Base-by-base conservation (phyloP, 331 rosid genomes). In the Acacia concinna region DNA sequence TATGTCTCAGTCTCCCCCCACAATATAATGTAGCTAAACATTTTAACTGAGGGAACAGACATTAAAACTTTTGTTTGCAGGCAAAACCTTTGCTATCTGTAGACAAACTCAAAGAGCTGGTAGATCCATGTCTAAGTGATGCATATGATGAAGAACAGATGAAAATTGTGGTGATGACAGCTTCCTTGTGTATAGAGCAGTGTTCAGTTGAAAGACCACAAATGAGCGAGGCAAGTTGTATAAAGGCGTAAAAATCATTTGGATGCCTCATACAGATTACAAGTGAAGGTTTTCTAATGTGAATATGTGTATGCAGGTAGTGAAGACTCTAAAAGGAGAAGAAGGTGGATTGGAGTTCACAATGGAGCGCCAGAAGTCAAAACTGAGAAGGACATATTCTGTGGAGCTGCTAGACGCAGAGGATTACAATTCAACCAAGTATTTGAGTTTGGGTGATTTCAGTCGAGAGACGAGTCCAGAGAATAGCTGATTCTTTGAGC, bases 181-280 rank as follows among this genome's bases (percentile, higher is more conserved):
- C 98, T 84, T 88, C 97, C n/a, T 30, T 88, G 85, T 96, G 99
- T 43, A 73, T 93, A 85, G 86, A 93, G 41, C 99, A 86, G 54
- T 84, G 92, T 77, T 86, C 99, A 46, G 47, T 81, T 30, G 87
- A 86, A 34, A 92, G 99, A 67, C 99, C 99, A 8, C 84, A 82
- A 4, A 96, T 96, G 99, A 89, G 85, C 64, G 81, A 93, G 94
- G 99, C 81, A 87, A 20, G 87, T 85, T 17, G 75, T 76, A 73
- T 35, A 38, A 38, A 44, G 67, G 46, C 54, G 35, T 66, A 21
- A 38, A 23, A 40, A 68, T 23, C 12, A 67, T 40, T 68, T 68
- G 8, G 73, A 68, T 10, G 64, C 31, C 27, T 52, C 2, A 7
- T 52, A n/a, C 4, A n/a, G 8, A 23, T 38, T 1, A 17, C 25